Evolutionary conservation across 345 rosid species (phyloP).

Genomic region (Clausena lansium): DNA sequence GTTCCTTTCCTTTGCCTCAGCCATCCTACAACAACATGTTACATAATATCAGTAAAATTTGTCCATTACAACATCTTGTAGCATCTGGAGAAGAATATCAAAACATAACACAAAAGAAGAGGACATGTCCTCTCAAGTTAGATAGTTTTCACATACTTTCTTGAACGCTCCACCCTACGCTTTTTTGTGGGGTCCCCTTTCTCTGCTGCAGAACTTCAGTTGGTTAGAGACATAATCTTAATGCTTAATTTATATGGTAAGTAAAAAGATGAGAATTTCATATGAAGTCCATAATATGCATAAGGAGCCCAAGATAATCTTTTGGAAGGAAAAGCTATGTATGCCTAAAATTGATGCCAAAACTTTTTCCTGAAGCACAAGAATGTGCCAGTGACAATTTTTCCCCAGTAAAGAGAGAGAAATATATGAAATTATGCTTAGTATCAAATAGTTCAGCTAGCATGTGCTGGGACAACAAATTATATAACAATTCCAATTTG

Average conservation of each 20-base stretch:
- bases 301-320: background rate
- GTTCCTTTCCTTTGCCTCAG: constrained; percentile 72
- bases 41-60: background rate
- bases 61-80: background rate
- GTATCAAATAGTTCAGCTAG: background rate
- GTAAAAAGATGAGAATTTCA: background rate
- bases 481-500: background rate
- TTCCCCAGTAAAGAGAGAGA: background rate
- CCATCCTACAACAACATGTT: constrained; percentile 51
- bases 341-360: background rate
- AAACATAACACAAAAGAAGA: background rate
- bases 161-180: constrained; percentile 70
- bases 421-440: background rate
- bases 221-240: constrained; percentile 22
- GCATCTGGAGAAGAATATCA: background rate
- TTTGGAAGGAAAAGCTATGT: background rate
- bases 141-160: constrained; percentile 50
- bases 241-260: background rate
- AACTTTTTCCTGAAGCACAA: background rate
- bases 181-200: constrained; percentile 69
- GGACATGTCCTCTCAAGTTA: background rate
- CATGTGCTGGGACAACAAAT: background rate
- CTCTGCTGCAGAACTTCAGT: constrained; percentile 42
- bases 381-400: background rate
- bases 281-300: background rate